Evolutionary conservation across 805 yeast genomes (phyloP), one percentile per base, ranked within the genome.

Genomic region (Candida gorgasii): DNA sequence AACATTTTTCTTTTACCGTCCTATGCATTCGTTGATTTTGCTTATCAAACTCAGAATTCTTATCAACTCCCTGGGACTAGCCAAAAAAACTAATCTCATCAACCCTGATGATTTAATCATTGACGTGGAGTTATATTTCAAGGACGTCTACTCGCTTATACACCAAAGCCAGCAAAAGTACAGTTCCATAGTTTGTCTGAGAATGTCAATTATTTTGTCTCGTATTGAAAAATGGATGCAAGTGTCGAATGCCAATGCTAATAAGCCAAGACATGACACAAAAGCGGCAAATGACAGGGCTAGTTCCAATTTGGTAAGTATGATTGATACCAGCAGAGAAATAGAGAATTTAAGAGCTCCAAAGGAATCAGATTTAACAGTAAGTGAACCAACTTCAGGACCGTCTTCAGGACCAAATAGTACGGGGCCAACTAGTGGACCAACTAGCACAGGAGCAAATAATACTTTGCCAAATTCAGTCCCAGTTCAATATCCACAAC

Each of bases 1-100:
- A 2, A 76, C 81, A 0, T 73, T 75, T 47, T 70, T 76, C 49
- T 73, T 73, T 52, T 78, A 76, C 48, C 57, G 82, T 35, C 79
- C 82, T 2, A 63, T 77, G 70, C 75, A 76, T 52, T 75, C 80
- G 0, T 54, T 78, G 16, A 74, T 76, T 18, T 66, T 76, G 3
- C 53, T 78, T 45, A 67, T 76, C 14, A 61, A 79, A 40, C 67
- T 77, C 1, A 59, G 76, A 46, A 51, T 78, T 15, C 58, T 76
- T 36, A 71, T 75, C 15, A 68, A 69, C 41, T 65, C 78, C 0
- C 69, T 63, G 47, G 53, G 58, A n/a, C 54, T 72, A 16, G 35
- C 49, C 4, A 34, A 49, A 20, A 24, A 19, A 18, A 27, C 50
- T 5, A 26, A 32, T 5, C 27, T 40, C 12, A 36, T 49, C 5